phyloP scores from a whole-genome alignment of 768 basidiomycete species.

The Podaxis sp. region DNA sequence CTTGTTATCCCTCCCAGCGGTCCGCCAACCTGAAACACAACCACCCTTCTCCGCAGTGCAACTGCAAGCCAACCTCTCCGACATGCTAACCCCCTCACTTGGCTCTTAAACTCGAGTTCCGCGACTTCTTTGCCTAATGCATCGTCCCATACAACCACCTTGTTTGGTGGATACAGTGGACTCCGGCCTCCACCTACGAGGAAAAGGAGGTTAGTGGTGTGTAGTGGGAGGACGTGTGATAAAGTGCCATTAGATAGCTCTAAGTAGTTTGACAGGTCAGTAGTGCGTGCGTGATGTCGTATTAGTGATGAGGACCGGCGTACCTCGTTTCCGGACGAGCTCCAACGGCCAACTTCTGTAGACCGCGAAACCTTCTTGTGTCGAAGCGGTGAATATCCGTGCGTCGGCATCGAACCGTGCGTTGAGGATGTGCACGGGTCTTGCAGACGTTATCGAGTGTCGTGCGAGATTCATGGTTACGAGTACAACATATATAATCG shows the following conservation, averaged over 20 bases:
- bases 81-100: slow-evolving; percentile 77
- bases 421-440: slow-evolving; percentile 74
- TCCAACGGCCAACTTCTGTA: slow-evolving; percentile 76
- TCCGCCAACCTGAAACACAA: slow-evolving; percentile 71
- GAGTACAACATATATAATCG: neutral
- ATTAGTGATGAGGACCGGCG: slow-evolving; percentile 12
- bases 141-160: slow-evolving; percentile 91
- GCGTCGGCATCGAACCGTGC: slow-evolving; percentile 80
- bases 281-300: neutral
- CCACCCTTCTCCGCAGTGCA: slow-evolving; percentile 74
- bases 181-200: slow-evolving; percentile 86
- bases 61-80: slow-evolving; percentile 85
- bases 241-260: slow-evolving; percentile 81
- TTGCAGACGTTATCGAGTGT: slow-evolving; percentile 77
- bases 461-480: slow-evolving; percentile 80
- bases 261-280: slow-evolving; percentile 25
- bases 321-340: slow-evolving; percentile 82
- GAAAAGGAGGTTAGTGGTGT: slow-evolving; percentile 81
- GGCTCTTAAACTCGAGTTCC: slow-evolving; percentile 87
- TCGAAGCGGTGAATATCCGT: slow-evolving; percentile 77
- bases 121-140: slow-evolving; percentile 73
- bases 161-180: slow-evolving; percentile 89
- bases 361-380: slow-evolving; percentile 80
- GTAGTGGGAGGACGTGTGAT: slow-evolving; percentile 72
- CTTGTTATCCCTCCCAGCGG: slow-evolving; percentile 45